These are phyloP conservation scores for Laguncularia racemosa DNA, from an alignment of 345 rosid species.

Conservation along the genomic window DNA sequence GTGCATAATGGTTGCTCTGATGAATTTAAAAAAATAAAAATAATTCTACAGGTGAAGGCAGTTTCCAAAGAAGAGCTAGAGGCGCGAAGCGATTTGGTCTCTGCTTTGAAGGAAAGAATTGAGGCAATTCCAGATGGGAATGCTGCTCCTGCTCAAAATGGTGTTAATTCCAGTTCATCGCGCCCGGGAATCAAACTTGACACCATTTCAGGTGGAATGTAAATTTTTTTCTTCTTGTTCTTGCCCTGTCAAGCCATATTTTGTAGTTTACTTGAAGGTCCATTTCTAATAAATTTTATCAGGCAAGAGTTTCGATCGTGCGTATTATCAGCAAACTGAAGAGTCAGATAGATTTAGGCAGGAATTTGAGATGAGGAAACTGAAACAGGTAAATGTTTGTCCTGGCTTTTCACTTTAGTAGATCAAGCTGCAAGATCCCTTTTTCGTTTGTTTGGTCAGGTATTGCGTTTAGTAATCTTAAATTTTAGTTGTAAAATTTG, in stretches of 20 bases:
- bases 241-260: neutral
- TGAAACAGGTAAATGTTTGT: conserved; percentile 36
- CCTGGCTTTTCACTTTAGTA: neutral
- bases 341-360: conserved; percentile 42
- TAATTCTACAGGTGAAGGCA: conserved; percentile 38
- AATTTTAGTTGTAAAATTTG: too few species aligned
- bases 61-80: conserved; percentile 48
- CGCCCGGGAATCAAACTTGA: conserved; percentile 43
- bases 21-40: too few species aligned
- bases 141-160: conserved; percentile 25
- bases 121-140: conserved; percentile 60
- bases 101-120: conserved; percentile 47
- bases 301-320: conserved; percentile 41
- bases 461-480: too few species aligned
- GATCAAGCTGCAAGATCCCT: neutral
- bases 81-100: conserved; percentile 54
- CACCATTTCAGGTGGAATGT: conserved; percentile 25
- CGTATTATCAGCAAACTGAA: conserved; percentile 51
- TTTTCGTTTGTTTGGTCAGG: neutral
- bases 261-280: neutral
- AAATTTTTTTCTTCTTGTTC: neutral
- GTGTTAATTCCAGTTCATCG: conserved; percentile 34
- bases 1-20: too few species aligned
- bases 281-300: neutral
- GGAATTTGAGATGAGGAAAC: conserved; percentile 53